These are phyloP conservation scores for Pulicaria dysenterica DNA, from an alignment of 129 eudicot genomes.

Conservation along the genomic window DNA sequence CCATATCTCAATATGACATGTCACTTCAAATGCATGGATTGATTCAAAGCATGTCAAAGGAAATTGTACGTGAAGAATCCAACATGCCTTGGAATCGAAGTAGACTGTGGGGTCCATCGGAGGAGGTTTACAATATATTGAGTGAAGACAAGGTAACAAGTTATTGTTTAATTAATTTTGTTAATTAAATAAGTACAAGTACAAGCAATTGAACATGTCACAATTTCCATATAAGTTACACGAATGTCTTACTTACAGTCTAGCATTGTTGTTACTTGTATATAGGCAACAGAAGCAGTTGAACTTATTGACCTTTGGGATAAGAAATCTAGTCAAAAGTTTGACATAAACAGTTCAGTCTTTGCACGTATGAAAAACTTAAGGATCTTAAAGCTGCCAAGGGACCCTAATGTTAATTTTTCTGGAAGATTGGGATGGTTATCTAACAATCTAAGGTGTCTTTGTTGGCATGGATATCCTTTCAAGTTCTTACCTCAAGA, in stretches of 20 bases:
- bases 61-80: constrained; percentile 19
- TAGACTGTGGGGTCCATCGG: constrained; percentile 22
- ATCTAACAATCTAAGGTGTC: not conserved
- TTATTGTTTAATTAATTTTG: not conserved
- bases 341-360: not conserved
- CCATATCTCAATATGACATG: not conserved
- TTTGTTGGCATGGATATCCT: constrained; percentile 1
- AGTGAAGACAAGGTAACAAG: constrained; percentile 5
- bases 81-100: not conserved
- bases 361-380: constrained; percentile 1
- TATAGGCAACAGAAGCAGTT: not conserved
- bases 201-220: not conserved
- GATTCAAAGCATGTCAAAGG: constrained; percentile 32
- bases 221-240: not conserved
- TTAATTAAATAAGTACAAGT: too few species aligned
- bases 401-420: not conserved
- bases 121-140: constrained; percentile 28
- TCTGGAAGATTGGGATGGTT: not conserved
- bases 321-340: not conserved
- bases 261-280: too few species aligned
- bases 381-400: not conserved
- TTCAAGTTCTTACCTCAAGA: not conserved
- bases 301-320: not conserved
- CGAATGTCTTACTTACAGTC: too few species aligned
- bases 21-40: constrained; percentile 36